Evolutionary conservation across 2,329 filamentous ascomycete genomes (phyloP).

Genomic region (Stemphylium beticola): DNA sequence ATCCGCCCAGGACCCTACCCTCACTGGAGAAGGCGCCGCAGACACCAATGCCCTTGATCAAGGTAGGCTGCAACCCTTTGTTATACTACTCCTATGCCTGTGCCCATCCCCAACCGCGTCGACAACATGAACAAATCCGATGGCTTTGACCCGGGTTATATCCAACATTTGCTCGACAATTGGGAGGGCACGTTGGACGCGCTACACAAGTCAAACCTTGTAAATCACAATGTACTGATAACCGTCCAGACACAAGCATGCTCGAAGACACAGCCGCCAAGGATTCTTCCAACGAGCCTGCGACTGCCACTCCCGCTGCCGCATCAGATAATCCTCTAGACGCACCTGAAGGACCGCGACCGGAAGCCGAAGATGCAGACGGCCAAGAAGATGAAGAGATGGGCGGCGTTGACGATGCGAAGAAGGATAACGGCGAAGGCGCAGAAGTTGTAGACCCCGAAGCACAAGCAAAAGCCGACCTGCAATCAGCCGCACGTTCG

Average conservation of each 20-base stretch:
- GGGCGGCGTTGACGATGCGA: conserved; percentile 47
- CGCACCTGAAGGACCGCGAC: conserved; percentile 68
- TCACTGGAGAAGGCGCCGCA: conserved; percentile 31
- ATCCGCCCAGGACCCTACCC: conserved; percentile 34
- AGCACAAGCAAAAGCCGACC: conserved; percentile 76
- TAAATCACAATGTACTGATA: background rate
- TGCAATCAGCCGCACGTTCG: conserved; percentile 86
- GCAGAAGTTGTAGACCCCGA: conserved; percentile 47
- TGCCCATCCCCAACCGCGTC: conserved; percentile 10
- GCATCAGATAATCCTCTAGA: conserved; percentile 71
- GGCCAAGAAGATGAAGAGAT: conserved; percentile 76
- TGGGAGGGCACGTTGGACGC: background rate
- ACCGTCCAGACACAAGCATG: conserved; percentile 66
- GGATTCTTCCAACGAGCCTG: conserved; percentile 61
- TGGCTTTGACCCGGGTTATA: background rate
- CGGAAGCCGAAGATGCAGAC: conserved; percentile 62
- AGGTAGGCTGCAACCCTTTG: conserved; percentile 34
- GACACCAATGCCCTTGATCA: conserved; percentile 36
- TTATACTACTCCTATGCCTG: background rate
- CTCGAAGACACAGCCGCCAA: conserved; percentile 39
- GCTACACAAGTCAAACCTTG: background rate
- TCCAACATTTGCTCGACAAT: background rate
- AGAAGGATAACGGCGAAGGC: conserved; percentile 46
- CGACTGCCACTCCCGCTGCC: conserved; percentile 62
- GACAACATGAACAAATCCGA: background rate